Evolutionary conservation across 345 rosid genomes (phyloP).

Genomic region (Eucalyptus sp.): DNA sequence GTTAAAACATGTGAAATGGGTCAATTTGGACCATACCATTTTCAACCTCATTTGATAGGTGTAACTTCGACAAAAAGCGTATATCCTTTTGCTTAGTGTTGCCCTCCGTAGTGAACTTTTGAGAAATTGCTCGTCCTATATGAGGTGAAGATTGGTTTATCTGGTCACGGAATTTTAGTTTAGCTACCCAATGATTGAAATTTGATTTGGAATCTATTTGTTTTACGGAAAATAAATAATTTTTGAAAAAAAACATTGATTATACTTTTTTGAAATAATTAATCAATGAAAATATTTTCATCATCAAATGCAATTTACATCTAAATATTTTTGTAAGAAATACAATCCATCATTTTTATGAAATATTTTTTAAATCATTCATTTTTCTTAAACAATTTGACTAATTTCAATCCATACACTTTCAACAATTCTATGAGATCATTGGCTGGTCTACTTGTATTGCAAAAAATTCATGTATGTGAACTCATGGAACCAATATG

Average conservation of each 20-base stretch:
- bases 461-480: neutral
- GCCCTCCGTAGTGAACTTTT: neutral
- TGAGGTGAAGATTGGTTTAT: neutral
- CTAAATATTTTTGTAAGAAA: neutral
- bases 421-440: neutral
- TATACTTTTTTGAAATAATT: too few relatives aligned
- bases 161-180: neutral
- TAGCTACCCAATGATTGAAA: neutral
- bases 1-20: accelerated
- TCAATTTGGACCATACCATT: too few relatives aligned
- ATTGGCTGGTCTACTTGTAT: neutral
- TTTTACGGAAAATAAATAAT: too few relatives aligned
- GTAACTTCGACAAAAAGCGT: neutral
- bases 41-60: too few relatives aligned
- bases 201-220: neutral
- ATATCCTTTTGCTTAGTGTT: neutral
- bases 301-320: accelerated
- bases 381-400: too few relatives aligned
- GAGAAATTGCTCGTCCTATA: neutral
- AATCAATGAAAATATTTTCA: neutral
- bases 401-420: neutral
- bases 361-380: too few relatives aligned
- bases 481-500: neutral
- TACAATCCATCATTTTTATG: neutral
- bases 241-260: too few relatives aligned